phyloP scores from a whole-genome alignment of 2,329 filamentous ascomycete genomes.

The Penicillium sp. region DNA sequence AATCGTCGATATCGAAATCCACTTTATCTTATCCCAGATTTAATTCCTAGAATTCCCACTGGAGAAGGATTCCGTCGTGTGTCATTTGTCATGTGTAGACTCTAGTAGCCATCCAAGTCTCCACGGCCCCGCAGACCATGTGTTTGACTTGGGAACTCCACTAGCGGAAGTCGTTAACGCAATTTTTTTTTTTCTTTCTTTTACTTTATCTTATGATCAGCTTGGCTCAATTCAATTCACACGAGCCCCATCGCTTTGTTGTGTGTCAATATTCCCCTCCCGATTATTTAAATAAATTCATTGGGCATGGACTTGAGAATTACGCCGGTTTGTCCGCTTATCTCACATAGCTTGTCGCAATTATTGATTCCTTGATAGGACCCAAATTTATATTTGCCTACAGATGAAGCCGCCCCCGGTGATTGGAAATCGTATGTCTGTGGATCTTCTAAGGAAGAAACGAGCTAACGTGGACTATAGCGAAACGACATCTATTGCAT shows the following conservation, averaged over 20 bases:
- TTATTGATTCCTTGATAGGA: background rate
- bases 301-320: background rate
- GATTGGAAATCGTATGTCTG: conserved; percentile 8
- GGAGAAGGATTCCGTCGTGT: background rate
- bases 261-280: background rate
- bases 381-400: background rate
- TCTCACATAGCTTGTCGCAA: background rate
- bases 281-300: background rate
- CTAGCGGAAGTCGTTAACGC: background rate
- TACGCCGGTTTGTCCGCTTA: background rate
- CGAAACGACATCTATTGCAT: conserved; percentile 12
- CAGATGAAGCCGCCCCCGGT: background rate
- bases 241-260: background rate
- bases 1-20: background rate
- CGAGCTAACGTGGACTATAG: background rate
- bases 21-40: background rate
- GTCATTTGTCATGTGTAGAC: background rate
- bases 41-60: background rate
- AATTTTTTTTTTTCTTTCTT: background rate
- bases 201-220: background rate
- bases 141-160: background rate
- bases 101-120: background rate
- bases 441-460: background rate
- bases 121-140: background rate
- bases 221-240: background rate